Base-by-base conservation (phyloP, 192 early-diverging fungal genomes). In the Backusella tarrabulga region DNA sequence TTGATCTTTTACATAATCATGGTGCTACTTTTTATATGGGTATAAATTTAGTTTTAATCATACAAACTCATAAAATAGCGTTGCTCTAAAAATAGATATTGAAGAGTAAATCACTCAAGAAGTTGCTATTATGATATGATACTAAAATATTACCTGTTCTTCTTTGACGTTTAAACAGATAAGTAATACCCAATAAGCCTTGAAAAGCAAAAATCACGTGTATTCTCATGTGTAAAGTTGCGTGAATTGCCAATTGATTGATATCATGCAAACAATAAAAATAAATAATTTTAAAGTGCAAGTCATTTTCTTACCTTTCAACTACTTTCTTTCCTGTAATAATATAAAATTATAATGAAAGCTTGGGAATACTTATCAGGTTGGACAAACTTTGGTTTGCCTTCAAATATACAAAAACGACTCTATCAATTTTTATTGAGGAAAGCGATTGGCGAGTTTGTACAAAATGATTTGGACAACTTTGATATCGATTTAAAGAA, bases 401-500 rank as follows among this genome's bases (percentile, higher is more conserved):
- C 93, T 69, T 85, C 87, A 66, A 89, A 90, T 38, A 86, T 97
- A 76, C 94, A 97, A 79, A 96, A 96, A 80, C 87, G 93, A 36
- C 87, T 97, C 41, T 88, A 93, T 67, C 95, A 94, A 80, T 96
- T 93, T 77, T 84, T 96, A 26, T 81, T 96, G 34, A 88, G 91
- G 60, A 89, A 90, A 68, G 91, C 95, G 14, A 88, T 97, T 41
- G 96, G 96, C 12, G 92, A 93, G 78, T 95, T 96, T 75, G 85
- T 97, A 44, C 90, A 91, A 26, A 81, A 88, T 60, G 90, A 95
- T 63, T 86, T 92, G 66, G 93, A 93, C 46, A 90, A 95, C 78
- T 88, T 96, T 74, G 96, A 97, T 77, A 91, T 97, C 34, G 91
- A 95, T 86, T 86, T 97, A 12, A 88, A 89, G 36, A 88, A 91